Evolutionary conservation across 2,329 filamentous ascomycete genomes (phyloP).

Genomic region (Monilinia fructigena): DNA sequence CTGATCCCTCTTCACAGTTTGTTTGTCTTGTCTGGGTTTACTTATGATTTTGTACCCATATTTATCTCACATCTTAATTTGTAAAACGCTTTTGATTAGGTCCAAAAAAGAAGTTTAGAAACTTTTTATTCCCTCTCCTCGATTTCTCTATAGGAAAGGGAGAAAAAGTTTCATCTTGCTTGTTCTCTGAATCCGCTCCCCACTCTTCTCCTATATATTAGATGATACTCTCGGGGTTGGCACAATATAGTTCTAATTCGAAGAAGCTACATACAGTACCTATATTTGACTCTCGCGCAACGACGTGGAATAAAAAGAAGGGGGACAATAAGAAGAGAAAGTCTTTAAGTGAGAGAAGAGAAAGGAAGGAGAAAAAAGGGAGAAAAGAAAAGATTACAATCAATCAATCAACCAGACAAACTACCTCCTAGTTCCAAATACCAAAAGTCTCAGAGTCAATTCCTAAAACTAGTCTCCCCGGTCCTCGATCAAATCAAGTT

Average conservation of each 20-base stretch:
- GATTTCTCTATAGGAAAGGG: not conserved
- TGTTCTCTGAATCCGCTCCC: not conserved
- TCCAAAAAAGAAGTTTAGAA: constrained; percentile 4
- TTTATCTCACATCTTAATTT: not conserved
- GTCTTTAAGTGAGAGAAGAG: no score
- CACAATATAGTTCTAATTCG: not conserved
- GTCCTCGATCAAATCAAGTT: no score
- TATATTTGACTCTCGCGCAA: no score
- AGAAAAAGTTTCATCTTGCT: no score
- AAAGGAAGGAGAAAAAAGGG: no score
- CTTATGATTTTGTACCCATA: not conserved
- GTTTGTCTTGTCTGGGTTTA: not conserved
- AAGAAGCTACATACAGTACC: not conserved
- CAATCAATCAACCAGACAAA: no score
- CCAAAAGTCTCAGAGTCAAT: no score
- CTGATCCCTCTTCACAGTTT: not conserved
- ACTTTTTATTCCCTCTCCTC: not conserved
- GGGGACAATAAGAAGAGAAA: not conserved
- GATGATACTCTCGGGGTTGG: constrained; percentile 2
- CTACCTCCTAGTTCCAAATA: no score
- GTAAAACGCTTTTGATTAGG: not conserved
- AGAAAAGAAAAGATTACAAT: no score
- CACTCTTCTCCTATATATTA: not conserved
- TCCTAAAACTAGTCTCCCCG: no score
- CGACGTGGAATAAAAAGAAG: not conserved